Base-by-base conservation (phyloP, 768 basidiomycete genomes). In the Lentinula boryana region DNA sequence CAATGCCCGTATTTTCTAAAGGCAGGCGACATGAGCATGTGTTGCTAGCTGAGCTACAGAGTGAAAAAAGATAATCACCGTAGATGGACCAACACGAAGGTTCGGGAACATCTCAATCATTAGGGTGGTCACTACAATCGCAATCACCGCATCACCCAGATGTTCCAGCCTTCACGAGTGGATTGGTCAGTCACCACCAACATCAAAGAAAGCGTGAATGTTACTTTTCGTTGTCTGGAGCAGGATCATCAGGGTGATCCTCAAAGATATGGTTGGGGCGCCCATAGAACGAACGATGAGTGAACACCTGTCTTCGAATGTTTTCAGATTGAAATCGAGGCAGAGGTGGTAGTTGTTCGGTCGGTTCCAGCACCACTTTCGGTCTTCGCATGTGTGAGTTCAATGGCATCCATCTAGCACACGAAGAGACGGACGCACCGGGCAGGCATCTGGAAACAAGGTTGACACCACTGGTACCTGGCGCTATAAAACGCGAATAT, bases 211-310 rank as follows among this genome's bases (percentile, higher is more conserved):
- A 5, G 33, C 18, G 41, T 56, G 32, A 27, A 5, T 70, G 78
- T 65, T 58, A 90, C 91, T 83, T 87, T 74, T 93, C 91, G 63
- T 93, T 92, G 68, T 93, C 91, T 5, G 89, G 90, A 55, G 87
- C 87, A 2, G 80, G 85, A 71, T 93, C 90, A 63, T 83, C 77
- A 0, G 78, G 82, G 40, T 75, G 78, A 70, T 93, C 91, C 68
- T 93, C 91, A 64, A 93, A 93, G 27, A 89, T 75, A 65, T 88
- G 84, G 6, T 83, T 85, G 0, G 89, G 88, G 2, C 91, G 78
- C 0, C 82, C 90, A 66, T 76, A 82, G 66, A 78, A 82, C 68
- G 86, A 87, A 38, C 89, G 84, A 67, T 93, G 91, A 1, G 91
- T 93, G 68, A 89, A 92, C 1, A 91, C 81, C 67, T 82, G 84